These are phyloP conservation scores for Annulohypoxylon truncatum DNA, from an alignment of 2,329 filamentous ascomycete species.

Conservation along the genomic window DNA sequence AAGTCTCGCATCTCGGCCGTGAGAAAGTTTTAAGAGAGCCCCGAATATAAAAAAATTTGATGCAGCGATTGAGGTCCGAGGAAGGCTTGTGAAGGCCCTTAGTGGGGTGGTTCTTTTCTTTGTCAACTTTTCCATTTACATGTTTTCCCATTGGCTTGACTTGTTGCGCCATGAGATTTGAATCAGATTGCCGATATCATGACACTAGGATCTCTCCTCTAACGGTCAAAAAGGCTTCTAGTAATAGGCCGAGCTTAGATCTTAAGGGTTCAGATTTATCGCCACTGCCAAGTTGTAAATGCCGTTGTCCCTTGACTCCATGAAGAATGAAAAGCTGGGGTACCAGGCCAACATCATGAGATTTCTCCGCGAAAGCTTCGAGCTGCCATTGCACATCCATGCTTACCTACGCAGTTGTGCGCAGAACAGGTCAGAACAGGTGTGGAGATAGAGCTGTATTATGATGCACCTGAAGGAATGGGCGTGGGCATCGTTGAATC, in stretches of 20 bases:
- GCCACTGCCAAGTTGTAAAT: slow-evolving; percentile 38
- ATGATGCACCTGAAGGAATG: slow-evolving; percentile 27
- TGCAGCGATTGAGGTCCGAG: slow-evolving; percentile 2
- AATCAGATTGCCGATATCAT: slow-evolving; percentile 29
- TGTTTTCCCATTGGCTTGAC: slow-evolving; percentile 8
- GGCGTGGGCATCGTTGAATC: slow-evolving; percentile 12
- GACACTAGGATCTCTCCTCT: slow-evolving; percentile 5
- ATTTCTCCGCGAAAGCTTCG: slow-evolving; percentile 30
- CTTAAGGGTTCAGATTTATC: slow-evolving; percentile 12
- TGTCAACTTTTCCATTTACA: background rate
- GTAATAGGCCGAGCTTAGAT: background rate
- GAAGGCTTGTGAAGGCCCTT: background rate
- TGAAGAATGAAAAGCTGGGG: slow-evolving; percentile 29
- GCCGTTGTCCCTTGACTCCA: slow-evolving; percentile 22
- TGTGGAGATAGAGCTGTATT: slow-evolving; percentile 12
- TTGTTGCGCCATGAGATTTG: slow-evolving; percentile 26
- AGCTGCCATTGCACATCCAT: background rate
- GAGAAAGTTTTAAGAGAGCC: slow-evolving; percentile 1
- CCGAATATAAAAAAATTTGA: background rate
- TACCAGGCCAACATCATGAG: slow-evolving; percentile 30
- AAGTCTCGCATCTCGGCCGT: background rate
- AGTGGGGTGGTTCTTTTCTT: background rate
- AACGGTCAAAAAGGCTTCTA: slow-evolving; percentile 4
- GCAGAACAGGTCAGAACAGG: background rate
- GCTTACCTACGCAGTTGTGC: background rate